phyloP scores from a whole-genome alignment of 2,329 filamentous ascomycete genomes.

The Periconia digitata region DNA sequence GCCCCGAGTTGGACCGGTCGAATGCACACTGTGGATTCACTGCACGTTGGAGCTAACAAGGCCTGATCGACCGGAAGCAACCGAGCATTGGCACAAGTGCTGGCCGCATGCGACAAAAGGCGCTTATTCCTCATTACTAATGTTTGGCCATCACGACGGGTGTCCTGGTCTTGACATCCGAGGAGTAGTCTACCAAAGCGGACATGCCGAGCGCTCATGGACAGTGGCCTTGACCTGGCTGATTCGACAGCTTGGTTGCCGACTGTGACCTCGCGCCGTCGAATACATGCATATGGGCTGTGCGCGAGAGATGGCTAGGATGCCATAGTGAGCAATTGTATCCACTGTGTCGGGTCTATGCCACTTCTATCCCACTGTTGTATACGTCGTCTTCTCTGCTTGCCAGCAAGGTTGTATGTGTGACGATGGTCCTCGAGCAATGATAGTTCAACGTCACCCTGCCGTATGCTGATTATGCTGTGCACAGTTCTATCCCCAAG shows the following conservation, averaged over 20 bases:
- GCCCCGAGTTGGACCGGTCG: conserved; percentile 12
- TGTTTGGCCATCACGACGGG: conserved; percentile 17
- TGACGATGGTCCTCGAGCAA: conserved; percentile 4
- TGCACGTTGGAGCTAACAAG: conserved; percentile 1
- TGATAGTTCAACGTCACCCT: background rate
- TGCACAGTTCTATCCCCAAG: background rate
- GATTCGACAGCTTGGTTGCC: background rate
- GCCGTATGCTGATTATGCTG: background rate
- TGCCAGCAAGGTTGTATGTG: background rate
- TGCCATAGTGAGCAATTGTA: conserved; percentile 3
- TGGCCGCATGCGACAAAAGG: conserved; percentile 29
- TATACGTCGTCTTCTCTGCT: conserved; percentile 5
- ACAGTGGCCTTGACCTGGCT: conserved; percentile 1
- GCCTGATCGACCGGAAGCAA: conserved; percentile 37
- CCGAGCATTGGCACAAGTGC: conserved; percentile 17
- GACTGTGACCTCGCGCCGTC: background rate
- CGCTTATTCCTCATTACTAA: too few species aligned
- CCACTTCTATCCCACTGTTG: background rate
- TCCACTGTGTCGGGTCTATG: conserved; percentile 6
- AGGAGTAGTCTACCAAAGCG: conserved; percentile 19
- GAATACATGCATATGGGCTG: background rate
- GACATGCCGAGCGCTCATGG: conserved; percentile 17
- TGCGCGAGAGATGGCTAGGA: conserved; percentile 3
- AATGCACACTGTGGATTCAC: conserved; percentile 10
- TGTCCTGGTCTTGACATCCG: conserved; percentile 7